phyloP scores from a whole-genome alignment of 2,329 filamentous ascomycete genomes.

The Neofusicoccum umdonicola region DNA sequence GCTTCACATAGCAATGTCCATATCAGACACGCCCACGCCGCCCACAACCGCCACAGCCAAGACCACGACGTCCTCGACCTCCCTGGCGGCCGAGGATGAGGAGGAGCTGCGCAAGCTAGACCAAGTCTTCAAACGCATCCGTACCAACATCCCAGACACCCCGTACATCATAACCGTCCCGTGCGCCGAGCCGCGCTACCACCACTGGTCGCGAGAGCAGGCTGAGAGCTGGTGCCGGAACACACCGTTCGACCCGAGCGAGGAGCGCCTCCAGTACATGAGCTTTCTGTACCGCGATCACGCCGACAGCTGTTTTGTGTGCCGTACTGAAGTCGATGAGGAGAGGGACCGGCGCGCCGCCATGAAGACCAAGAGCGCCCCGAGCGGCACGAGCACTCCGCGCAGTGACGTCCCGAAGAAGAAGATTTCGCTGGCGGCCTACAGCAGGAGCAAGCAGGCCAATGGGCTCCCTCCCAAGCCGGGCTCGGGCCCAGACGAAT shows the following conservation, averaged over 20 bases:
- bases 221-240: slow-evolving; percentile 43
- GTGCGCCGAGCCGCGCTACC: slow-evolving; percentile 42
- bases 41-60: slow-evolving; percentile 27
- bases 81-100: slow-evolving; percentile 29
- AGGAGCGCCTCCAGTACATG: slow-evolving; percentile 61
- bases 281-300: slow-evolving; percentile 60
- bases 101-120: slow-evolving; percentile 42
- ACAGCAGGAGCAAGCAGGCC: slow-evolving; percentile 54
- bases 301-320: slow-evolving; percentile 48
- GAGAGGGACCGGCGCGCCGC: slow-evolving; percentile 47
- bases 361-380: slow-evolving; percentile 29
- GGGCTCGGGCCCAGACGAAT: not conserved
- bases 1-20: slow-evolving; percentile 28
- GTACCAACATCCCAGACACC: slow-evolving; percentile 38
- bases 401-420: slow-evolving; percentile 50
- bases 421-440: slow-evolving; percentile 61
- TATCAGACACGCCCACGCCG: slow-evolving; percentile 30
- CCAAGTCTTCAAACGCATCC: slow-evolving; percentile 43
- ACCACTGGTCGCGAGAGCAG: slow-evolving; percentile 42
- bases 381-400: slow-evolving; percentile 35
- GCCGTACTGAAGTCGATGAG: slow-evolving; percentile 55
- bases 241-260: slow-evolving; percentile 54
- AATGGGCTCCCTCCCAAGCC: slow-evolving; percentile 25
- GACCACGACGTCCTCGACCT: slow-evolving; percentile 1
- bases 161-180: slow-evolving; percentile 51